These are phyloP conservation scores for Sugiyamaella novakii DNA, from an alignment of 1,139 yeast genomes.

Conservation along the genomic window DNA sequence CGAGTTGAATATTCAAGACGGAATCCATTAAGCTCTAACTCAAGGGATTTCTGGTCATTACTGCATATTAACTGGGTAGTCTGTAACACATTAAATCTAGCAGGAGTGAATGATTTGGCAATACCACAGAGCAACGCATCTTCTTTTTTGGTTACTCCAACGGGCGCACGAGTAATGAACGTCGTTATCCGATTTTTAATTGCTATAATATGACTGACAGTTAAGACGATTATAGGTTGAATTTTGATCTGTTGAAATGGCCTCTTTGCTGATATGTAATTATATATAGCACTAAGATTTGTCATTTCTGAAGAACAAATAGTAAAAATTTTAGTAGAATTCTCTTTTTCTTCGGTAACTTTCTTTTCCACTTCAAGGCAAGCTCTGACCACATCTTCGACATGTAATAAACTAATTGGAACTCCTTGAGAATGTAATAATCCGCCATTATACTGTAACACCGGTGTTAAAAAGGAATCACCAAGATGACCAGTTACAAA, in stretches of 20 bases:
- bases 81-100: slow-evolving; percentile 33
- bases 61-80: slow-evolving; percentile 30
- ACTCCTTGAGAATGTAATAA: slow-evolving; percentile 34
- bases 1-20: not conserved
- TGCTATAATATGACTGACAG: slow-evolving; percentile 26
- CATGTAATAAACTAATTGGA: slow-evolving; percentile 37
- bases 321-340: not conserved
- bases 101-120: slow-evolving; percentile 30
- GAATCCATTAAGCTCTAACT: slow-evolving; percentile 1
- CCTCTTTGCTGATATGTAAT: slow-evolving; percentile 25
- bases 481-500: slow-evolving; percentile 38
- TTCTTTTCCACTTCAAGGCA: slow-evolving; percentile 33
- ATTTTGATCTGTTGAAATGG: slow-evolving; percentile 26
- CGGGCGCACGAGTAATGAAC: slow-evolving; percentile 13
- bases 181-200: slow-evolving; percentile 10
- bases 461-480: slow-evolving; percentile 36
- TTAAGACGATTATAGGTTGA: slow-evolving; percentile 31
- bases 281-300: slow-evolving; percentile 29
- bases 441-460: slow-evolving; percentile 32
- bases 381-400: slow-evolving; percentile 40
- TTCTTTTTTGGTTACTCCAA: slow-evolving; percentile 10
- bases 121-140: slow-evolving; percentile 26
- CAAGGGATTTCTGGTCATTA: not conserved
- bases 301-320: slow-evolving; percentile 28
- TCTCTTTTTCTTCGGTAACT: slow-evolving; percentile 23